Conservation (phyloP, 192 early-diverging fungal genomes). For the Pilaira anomala region DNA sequence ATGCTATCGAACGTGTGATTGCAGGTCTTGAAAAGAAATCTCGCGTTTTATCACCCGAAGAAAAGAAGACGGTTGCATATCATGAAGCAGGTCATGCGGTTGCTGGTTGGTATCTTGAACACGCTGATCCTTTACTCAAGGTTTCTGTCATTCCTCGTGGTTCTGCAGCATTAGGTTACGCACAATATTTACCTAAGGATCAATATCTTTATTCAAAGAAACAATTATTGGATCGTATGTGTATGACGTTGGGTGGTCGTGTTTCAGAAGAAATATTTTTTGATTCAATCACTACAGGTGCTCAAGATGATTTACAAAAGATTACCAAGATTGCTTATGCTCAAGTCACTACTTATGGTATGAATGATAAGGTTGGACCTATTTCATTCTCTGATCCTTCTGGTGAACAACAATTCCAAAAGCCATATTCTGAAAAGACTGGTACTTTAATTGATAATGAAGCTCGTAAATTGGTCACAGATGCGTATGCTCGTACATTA, state of each 20-base stretch:
- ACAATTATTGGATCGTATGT: constrained; percentile 89
- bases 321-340: constrained; percentile 98
- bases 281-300: constrained; percentile 88
- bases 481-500: constrained; percentile 81
- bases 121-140: constrained; percentile 94
- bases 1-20: constrained; percentile 96
- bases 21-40: constrained; percentile 98
- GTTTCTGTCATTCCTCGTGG: constrained; percentile 98
- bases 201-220: constrained; percentile 91
- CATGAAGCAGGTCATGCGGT: constrained; percentile 99
- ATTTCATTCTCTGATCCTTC: constrained; percentile 73
- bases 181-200: constrained; percentile 97
- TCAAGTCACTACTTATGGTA: constrained; percentile 92
- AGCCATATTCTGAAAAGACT: constrained; percentile 95
- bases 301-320: constrained; percentile 93
- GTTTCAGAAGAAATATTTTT: constrained; percentile 94
- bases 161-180: constrained; percentile 93
- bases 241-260: constrained; percentile 82
- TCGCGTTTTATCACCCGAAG: constrained; percentile 89
- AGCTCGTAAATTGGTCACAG: constrained; percentile 78
- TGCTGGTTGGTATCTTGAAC: constrained; percentile 94
- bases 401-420: constrained; percentile 77
- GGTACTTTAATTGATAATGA: constrained; percentile 92
- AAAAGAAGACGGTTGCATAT: constrained; percentile 98
- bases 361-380: constrained; percentile 87